phyloP scores from a whole-genome alignment of 2,329 filamentous ascomycete genomes.

The Aspergillus amoenus region DNA sequence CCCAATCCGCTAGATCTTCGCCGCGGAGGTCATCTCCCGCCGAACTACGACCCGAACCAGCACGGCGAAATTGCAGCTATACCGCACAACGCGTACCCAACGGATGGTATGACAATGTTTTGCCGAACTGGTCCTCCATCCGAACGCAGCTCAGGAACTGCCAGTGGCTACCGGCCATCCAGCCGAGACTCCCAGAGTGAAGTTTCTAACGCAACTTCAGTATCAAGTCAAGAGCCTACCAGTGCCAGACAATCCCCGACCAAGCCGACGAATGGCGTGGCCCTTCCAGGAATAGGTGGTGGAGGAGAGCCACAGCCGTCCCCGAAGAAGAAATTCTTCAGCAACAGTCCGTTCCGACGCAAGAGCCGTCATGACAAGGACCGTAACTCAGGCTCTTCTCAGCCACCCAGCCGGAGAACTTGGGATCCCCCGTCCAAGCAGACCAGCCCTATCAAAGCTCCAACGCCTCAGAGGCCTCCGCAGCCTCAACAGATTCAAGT shows the following conservation, averaged over 20 bases:
- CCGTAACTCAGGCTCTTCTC: slow-evolving; percentile 34
- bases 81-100: slow-evolving; percentile 89
- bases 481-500: slow-evolving; percentile 14
- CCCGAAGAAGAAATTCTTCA: slow-evolving; percentile 77
- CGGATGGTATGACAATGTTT: slow-evolving; percentile 97
- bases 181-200: slow-evolving; percentile 90
- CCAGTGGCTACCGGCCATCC: slow-evolving; percentile 68
- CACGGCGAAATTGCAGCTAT: slow-evolving; percentile 65
- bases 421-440: slow-evolving; percentile 50
- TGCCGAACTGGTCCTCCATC: slow-evolving; percentile 74
- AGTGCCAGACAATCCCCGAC: slow-evolving; percentile 72
- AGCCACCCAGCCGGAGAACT: slow-evolving; percentile 50
- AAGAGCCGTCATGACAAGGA: slow-evolving; percentile 82
- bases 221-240: slow-evolving; percentile 78
- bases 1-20: slow-evolving; percentile 40
- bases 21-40: slow-evolving; percentile 41
- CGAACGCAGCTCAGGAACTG: slow-evolving; percentile 65
- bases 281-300: slow-evolving; percentile 49
- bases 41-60: slow-evolving; percentile 58
- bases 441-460: slow-evolving; percentile 46
- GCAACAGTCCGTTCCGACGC: slow-evolving; percentile 86
- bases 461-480: slow-evolving; percentile 16
- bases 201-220: slow-evolving; percentile 82
- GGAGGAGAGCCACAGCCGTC: slow-evolving; percentile 61
- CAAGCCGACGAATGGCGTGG: slow-evolving; percentile 54